phyloP scores from a whole-genome alignment of 768 basidiomycete species.

The Sporobolomyces pararoseus region DNA sequence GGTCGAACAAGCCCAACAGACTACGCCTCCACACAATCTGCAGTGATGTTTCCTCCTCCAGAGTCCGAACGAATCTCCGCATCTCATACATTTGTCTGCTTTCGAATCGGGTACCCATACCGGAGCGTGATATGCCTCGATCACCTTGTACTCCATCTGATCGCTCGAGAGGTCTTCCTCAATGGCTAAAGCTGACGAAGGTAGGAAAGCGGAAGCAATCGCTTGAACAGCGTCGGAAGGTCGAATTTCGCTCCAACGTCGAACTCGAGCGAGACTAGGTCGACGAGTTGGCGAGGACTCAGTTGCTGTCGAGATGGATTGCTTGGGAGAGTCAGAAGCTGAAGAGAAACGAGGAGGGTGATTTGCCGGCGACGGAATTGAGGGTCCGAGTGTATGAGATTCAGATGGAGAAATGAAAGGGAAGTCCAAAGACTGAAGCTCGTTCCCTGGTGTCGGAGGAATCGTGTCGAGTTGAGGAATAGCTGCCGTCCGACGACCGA shows the following conservation, averaged over 20 bases:
- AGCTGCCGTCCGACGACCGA: neutral
- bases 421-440: neutral
- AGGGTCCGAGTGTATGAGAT: too few relatives aligned
- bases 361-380: neutral
- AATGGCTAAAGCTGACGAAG: neutral
- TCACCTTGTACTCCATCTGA: constrained; percentile 45
- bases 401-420: neutral
- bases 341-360: neutral
- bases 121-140: constrained; percentile 81
- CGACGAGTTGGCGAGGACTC: neutral
- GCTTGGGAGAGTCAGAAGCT: neutral
- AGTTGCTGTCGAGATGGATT: neutral
- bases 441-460: constrained; percentile 15
- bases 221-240: constrained; percentile 14
- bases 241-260: constrained; percentile 23
- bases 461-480: constrained; percentile 11
- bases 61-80: constrained; percentile 76
- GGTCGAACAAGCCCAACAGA: constrained; percentile 77
- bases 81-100: constrained; percentile 80
- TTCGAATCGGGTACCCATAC: constrained; percentile 88
- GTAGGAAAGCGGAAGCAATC: constrained; percentile 15
- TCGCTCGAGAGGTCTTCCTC: neutral
- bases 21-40: constrained; percentile 85
- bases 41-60: constrained; percentile 97
- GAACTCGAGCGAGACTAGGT: constrained; percentile 3